Evolutionary conservation across 2,329 filamentous ascomycete genomes (phyloP), one percentile per base, ranked within the genome.

Genomic region (Macrophomina phaseolina): DNA sequence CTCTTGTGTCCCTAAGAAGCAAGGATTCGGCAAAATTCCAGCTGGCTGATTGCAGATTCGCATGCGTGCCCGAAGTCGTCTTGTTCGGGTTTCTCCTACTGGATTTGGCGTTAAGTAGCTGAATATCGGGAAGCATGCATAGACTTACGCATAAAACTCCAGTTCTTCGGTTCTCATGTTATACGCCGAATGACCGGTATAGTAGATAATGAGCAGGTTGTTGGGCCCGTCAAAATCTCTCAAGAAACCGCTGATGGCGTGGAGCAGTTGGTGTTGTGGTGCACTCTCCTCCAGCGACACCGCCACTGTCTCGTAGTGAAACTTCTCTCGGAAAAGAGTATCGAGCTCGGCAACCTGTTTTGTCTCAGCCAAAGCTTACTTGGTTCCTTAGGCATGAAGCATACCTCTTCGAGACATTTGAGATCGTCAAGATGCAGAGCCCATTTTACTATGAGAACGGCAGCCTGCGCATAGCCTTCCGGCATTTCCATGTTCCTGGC

Each of bases 401-500:
- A 7, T 68, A 79, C 76, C 71, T 80, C 77, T 18, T 67, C 46
- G 9, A 63, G 67, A n/a, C 75, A 77, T 8, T 72, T 73, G 14
- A 79, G 68, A n/a, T 78, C 73, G 49, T 79, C 77, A 2, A 80
- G 62, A 6, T 72, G 62, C 36, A 76, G 72, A 0, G 68, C 74
- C 78, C 78, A 80, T 42, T 75, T 76, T 34, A 80, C 72, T 4
- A 80, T 68, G 3, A 80, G 66, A 1, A 79, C 78, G 7, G 76
- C 71, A 8, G 79, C 78, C 34, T 77, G 69, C 5, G 69, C 30
- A 55, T 80, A 80, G 2, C 73, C 73, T 14, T 74, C 71, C 1
- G 76, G 71, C 16, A 76, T 5, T 4, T 30, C 67, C 73, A 77
- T 75, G 38, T 77, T 68, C 64, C 52, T 68, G 11, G 66, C 67